Evolutionary conservation across 805 yeast genomes (phyloP).

Genomic region (Cephaloascus fragrans): DNA sequence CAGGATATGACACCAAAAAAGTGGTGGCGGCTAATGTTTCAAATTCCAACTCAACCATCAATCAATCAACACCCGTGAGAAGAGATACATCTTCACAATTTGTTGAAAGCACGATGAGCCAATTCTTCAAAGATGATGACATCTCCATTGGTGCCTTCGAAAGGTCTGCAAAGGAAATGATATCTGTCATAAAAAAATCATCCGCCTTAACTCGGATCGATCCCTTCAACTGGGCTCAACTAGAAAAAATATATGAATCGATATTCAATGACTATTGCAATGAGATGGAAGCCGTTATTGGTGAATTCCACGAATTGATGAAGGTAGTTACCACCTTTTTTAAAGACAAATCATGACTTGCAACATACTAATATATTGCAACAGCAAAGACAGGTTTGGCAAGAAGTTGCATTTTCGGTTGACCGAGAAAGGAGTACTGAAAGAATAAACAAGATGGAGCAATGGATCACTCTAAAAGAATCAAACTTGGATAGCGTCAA

Average conservation of each 20-base stretch:
- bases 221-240: slow-evolving; percentile 12
- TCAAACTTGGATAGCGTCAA: not conserved
- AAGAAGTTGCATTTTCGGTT: not conserved
- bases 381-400: not conserved
- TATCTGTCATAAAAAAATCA: not conserved
- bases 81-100: too few species aligned
- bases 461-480: not conserved
- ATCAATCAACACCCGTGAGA: too few species aligned
- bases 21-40: too few species aligned
- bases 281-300: slow-evolving; percentile 9
- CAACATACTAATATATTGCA: too few species aligned
- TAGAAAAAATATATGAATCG: slow-evolving; percentile 10
- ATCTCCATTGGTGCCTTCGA: too few species aligned
- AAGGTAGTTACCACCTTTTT: not conserved
- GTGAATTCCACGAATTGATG: not conserved
- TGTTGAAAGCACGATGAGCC: too few species aligned
- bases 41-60: too few species aligned
- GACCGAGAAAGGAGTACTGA: not conserved
- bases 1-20: too few species aligned
- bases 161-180: too few species aligned
- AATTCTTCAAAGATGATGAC: too few species aligned
- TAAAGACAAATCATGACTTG: not conserved
- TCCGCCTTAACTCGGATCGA: slow-evolving; percentile 7
- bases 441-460: not conserved
- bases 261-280: slow-evolving; percentile 10